Base-by-base conservation (phyloP, 225 moss, liverwort and hornwort species). In the Physcomitrium patens region DNA sequence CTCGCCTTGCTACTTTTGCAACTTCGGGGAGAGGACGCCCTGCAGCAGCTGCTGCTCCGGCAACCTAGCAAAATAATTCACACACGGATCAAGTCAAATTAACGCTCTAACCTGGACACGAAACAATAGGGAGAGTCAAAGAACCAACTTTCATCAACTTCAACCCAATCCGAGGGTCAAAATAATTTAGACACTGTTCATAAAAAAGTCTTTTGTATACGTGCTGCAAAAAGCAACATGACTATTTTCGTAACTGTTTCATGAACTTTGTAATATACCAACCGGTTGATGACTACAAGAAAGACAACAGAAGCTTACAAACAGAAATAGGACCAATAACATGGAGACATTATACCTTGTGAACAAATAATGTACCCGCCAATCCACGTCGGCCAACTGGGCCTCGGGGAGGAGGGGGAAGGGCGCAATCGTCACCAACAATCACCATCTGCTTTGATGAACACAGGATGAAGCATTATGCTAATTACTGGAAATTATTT, bases 381-480 rank as follows among this genome's bases (percentile, higher is more conserved):
- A 93, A 75, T 77, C 93, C 93, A 63, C 93, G 80, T 63, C 93
- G 83, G 44, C 93, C 90, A 62, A 82, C 80, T 70, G 85, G 81
- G 42, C 93, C 93, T 50, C 89, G 85, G n/a, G 93, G 90, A 28
- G 92, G 90, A 41, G 90, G 90, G 58, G 93, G 90, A 70, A 93
- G 89, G 53, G 93, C 93, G 84, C 93, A 93, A 76, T 93, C 93
- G 77, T 93, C 93, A 80, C 93, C 93, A 63, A 93, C 93, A 71
- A 91, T 89, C 13, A 91, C 84, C 84, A 89, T 86, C 89, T 89
- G 83, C 31, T 52, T 51, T 48, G 60, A 76, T 16, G 31, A 54
- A 28, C 16, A 23, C 17, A 74, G 14, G n/a, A 23, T 28, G 47
- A 31, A 18, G 56, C 26, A 42, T 63, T 3, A 23, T 60, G 37